Conservation (phyloP, 352 stramenopile genomes). For the Globisporangium orthogonon region DNA sequence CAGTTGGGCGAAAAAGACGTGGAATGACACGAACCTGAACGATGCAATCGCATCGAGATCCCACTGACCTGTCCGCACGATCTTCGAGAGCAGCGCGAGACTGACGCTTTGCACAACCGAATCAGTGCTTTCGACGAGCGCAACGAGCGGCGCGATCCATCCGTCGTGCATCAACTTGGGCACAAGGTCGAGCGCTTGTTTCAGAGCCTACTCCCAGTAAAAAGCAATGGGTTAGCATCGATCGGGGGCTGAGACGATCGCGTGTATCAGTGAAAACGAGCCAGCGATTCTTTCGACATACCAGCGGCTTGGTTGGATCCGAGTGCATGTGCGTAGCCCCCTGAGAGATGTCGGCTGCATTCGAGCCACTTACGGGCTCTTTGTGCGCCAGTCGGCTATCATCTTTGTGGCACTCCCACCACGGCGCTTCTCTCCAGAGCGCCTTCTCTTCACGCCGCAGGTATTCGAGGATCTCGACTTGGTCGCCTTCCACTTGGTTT, state of each 20-base stretch:
- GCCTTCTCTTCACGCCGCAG: slow-evolving; percentile 33
- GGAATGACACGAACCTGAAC: too few relatives aligned
- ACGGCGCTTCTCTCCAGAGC: slow-evolving; percentile 30
- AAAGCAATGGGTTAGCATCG: neutral
- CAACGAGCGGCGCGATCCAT: slow-evolving; percentile 60
- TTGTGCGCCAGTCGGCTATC: neutral
- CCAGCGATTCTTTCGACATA: slow-evolving; percentile 1
- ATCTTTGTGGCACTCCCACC: slow-evolving; percentile 20
- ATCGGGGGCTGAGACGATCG: neutral
- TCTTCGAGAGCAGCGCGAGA: slow-evolving; percentile 43
- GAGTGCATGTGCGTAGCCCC: neutral
- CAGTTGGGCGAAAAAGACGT: neutral
- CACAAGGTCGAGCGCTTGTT: slow-evolving; percentile 40
- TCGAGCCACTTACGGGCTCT: neutral
- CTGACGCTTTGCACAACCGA: slow-evolving; percentile 34
- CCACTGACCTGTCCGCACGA: slow-evolving; percentile 34
- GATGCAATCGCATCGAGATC: neutral
- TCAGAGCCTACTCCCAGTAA: slow-evolving; percentile 18
- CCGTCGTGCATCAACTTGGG: slow-evolving; percentile 53
- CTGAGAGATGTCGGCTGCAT: neutral
- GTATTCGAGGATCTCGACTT: slow-evolving; percentile 36
- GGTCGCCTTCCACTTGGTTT: slow-evolving; percentile 24
- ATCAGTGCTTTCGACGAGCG: slow-evolving; percentile 46
- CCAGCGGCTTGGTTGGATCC: slow-evolving; percentile 18
- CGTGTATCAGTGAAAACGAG: too few relatives aligned